A percentile compares a stretch with the other conserved stretches of the same genome.
Conservation (phyloP, 768 basidiomycete species). For the Phaeotremella skinneri region DNA sequence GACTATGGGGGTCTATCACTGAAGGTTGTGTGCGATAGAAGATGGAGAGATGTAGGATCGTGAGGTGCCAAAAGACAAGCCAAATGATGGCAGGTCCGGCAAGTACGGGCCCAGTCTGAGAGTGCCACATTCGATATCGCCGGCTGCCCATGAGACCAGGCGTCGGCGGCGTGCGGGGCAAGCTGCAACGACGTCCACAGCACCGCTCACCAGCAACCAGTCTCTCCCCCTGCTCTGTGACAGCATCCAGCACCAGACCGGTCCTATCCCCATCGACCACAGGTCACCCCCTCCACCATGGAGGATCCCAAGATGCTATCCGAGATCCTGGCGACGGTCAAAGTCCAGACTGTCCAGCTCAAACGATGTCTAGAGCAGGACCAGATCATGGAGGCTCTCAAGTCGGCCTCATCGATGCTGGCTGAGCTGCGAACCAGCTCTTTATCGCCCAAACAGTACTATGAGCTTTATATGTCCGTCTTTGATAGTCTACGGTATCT, state of each 20-base stretch:
- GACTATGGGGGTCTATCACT: too few relatives aligned
- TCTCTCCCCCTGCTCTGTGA: too few relatives aligned
- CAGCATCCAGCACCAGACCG: not conserved
- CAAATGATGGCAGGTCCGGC: too few relatives aligned
- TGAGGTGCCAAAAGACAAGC: too few relatives aligned
- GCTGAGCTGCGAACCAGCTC: slow-evolving; percentile 91
- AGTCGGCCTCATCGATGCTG: slow-evolving; percentile 95
- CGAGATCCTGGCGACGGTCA: slow-evolving; percentile 48
- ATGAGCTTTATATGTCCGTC: slow-evolving; percentile 98
- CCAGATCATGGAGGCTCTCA: slow-evolving; percentile 97
- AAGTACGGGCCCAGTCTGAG: too few relatives aligned
- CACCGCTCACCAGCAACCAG: too few relatives aligned
- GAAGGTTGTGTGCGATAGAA: too few relatives aligned
- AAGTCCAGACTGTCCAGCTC: slow-evolving; percentile 79
- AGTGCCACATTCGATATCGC: too few relatives aligned
- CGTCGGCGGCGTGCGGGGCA: too few relatives aligned
- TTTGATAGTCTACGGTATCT: slow-evolving; percentile 95
- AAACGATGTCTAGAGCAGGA: slow-evolving; percentile 89
- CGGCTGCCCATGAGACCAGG: too few relatives aligned
- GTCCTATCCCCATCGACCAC: not conserved
- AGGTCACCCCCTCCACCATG: slow-evolving; percentile 19
- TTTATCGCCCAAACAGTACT: slow-evolving; percentile 88
- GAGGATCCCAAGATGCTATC: slow-evolving; percentile 50
- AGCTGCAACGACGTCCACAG: too few relatives aligned
- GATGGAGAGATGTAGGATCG: too few relatives aligned